Evolutionary conservation across 768 basidiomycete species (phyloP), one percentile per base, ranked within the genome.

Genomic region (Daedaleopsis nitida): DNA sequence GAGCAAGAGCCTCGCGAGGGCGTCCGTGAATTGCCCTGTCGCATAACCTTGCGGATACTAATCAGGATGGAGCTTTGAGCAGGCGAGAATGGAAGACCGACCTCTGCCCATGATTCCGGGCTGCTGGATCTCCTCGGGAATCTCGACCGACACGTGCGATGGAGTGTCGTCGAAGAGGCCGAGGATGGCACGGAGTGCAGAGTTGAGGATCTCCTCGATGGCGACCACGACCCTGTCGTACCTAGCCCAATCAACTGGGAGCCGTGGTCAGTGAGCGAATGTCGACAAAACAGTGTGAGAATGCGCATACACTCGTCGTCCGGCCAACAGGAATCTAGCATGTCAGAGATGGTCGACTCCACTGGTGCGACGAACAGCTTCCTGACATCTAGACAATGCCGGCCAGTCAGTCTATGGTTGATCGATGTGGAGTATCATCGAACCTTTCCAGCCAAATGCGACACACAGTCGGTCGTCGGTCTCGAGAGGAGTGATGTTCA

Each of bases 401-500:
- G 39, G 9, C 16, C 19, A 16, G 47, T 13, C 10, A 42, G 39
- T 42, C 11, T 37, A 42, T 3, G 27, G 47, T 3, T 39, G 27
- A 7, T 16, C 24, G 16, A 7, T 23, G 39, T 2, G 17, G 11
- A 19, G 8, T 17, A 11, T 21, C 14, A 37, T 42, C 75, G 7
- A 64, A 88, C 86, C 82, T 71, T 77, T 76, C 54, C 83, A 72
- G 16, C 76, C 78, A 32, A 81, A 59, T 6, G 71, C 68, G 59
- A 78, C 77, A 23, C 86, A 83, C 1, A 86, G 77, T 56, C 77
- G 81, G 35, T 89, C 89, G 37, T 81, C 77, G 1, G 81, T 68
- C 68, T 92, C 89, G 35, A 91, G 69, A 1, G 76, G 63, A 57
- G 86, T 62, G 1, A 63, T 65, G 1, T 70, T 68, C 38, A 91